Conservation (phyloP, 208 protist genomes). For the Leishmania lainsoni region DNA sequence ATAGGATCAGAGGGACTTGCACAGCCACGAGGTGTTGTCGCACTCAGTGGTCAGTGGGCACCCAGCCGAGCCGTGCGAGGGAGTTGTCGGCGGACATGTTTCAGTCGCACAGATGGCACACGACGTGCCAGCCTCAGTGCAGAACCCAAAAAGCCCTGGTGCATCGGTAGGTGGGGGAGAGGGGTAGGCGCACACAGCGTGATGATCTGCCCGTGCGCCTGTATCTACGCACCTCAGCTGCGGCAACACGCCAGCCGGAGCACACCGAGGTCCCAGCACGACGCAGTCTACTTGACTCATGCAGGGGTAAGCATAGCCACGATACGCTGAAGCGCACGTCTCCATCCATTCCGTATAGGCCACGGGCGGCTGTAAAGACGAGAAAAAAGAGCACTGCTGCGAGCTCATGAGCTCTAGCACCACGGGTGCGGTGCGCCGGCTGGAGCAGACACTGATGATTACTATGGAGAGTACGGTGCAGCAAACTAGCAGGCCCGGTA, state of each 20-base stretch:
- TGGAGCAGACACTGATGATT: conserved; percentile 31
- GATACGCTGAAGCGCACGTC: conserved; percentile 9
- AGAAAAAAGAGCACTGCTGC: conserved; percentile 39
- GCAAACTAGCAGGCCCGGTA: conserved; percentile 33
- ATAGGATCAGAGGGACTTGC: neutral
- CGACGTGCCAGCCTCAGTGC: conserved; percentile 23
- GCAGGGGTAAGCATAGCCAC: conserved; percentile 34
- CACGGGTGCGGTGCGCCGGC: conserved; percentile 19
- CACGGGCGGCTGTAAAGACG: conserved; percentile 20
- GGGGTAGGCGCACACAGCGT: conserved; percentile 24
- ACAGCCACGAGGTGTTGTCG: conserved; percentile 10
- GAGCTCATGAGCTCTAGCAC: conserved; percentile 23
- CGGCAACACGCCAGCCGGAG: conserved; percentile 18
- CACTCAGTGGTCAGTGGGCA: conserved; percentile 19
- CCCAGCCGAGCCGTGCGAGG: conserved; percentile 11
- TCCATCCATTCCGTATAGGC: conserved; percentile 39
- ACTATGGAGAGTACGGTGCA: conserved; percentile 36
- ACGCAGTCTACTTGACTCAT: conserved; percentile 42
- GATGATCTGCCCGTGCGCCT: neutral
- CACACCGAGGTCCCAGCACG: conserved; percentile 29
- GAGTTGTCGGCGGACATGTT: neutral
- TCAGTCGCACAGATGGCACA: conserved; percentile 40
- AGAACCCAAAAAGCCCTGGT: conserved; percentile 25
- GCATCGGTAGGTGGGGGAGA: neutral
- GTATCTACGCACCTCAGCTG: conserved; percentile 34